Evolutionary conservation across 345 rosid species (phyloP).

Genomic region (Turnera subulata): DNA sequence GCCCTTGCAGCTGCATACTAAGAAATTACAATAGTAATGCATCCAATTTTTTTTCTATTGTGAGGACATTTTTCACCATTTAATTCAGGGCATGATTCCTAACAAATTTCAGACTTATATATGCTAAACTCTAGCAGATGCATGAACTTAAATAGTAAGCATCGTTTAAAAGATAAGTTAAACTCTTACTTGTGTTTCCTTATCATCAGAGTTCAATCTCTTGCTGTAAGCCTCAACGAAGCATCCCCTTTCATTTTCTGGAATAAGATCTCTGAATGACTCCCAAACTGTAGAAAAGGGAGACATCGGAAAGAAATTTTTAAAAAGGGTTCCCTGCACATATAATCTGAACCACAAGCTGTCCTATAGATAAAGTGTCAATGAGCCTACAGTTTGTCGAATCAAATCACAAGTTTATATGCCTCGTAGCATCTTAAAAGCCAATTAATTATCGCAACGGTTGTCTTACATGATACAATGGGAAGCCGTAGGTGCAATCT

Average conservation of each 20-base stretch:
- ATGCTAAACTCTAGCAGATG: not conserved
- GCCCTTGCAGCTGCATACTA: constrained; percentile 93
- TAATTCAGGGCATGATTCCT: not conserved
- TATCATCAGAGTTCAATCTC: constrained; percentile 70
- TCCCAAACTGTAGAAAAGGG: constrained; percentile 70
- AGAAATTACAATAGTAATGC: constrained; percentile 17
- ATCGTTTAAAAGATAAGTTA: not conserved
- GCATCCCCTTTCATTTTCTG: constrained; percentile 71
- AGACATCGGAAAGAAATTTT: not conserved
- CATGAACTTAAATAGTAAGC: not conserved
- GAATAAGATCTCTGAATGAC: constrained; percentile 85
- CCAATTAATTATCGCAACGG: too few relatives aligned
- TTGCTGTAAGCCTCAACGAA: constrained; percentile 67
- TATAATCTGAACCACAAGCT: too few relatives aligned
- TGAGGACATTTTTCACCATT: not conserved
- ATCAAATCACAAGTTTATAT: too few relatives aligned
- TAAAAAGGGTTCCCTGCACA: not conserved
- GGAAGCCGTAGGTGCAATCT: too few relatives aligned
- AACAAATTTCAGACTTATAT: not conserved
- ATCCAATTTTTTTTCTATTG: not conserved
- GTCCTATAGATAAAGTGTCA: too few relatives aligned
- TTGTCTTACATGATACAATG: too few relatives aligned
- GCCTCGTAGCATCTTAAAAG: too few relatives aligned
- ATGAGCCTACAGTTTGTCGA: too few relatives aligned
- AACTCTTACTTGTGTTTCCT: constrained; percentile 73